Evolutionary conservation across 108 stramenopile species (phyloP), one percentile per base, ranked within the genome.

Genomic region (Craspedostauros australis): DNA sequence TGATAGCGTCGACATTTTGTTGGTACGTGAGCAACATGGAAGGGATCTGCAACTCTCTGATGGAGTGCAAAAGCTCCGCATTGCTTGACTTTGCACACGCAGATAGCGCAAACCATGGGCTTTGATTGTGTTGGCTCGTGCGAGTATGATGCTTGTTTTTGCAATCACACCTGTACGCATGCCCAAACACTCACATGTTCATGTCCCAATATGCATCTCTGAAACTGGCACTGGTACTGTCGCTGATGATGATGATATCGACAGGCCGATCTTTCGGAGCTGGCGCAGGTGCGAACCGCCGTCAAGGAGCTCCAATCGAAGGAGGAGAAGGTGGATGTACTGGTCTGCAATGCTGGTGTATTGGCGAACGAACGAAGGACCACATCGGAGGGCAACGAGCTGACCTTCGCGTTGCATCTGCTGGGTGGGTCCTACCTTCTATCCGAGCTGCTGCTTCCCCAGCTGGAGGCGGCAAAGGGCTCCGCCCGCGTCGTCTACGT

Each of bases 331-430:
- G 42, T 96, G 2, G 84, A 96, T 63, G 80, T 67, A 23, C 43
- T 96, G 44, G 82, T 96, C 11, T 96, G 95, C 59, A 95, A 95
- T 59, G 95, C 91, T 1, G 95, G 95, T 0, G 93, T 76, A 12
- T 60, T 96, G 19, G 73, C 92, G 44, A 91, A 93, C 50, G 80
- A 93, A 12, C 66, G 86, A 34, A 62, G 52, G 36, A 70, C 74
- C 54, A 88, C 91, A 7, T 69, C 63, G 22, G 91, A 93, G 50
- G 92, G 92, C 12, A 73, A 80, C 46, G 95, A 96, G 61, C 51
- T 77, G 2, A 96, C 95, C 19, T 88, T 92, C 54, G 93, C 93
- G 46, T 73, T 82, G 9, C 95, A 96, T 54, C 41, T 88, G 20
- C 73, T 82, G 27, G 90, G 86, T 24, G 84, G 87, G 51, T 81